Evolutionary conservation across 169 alveolate genomes (phyloP), one percentile per base, ranked within the genome.

Genomic region (Babesia bigemina): DNA sequence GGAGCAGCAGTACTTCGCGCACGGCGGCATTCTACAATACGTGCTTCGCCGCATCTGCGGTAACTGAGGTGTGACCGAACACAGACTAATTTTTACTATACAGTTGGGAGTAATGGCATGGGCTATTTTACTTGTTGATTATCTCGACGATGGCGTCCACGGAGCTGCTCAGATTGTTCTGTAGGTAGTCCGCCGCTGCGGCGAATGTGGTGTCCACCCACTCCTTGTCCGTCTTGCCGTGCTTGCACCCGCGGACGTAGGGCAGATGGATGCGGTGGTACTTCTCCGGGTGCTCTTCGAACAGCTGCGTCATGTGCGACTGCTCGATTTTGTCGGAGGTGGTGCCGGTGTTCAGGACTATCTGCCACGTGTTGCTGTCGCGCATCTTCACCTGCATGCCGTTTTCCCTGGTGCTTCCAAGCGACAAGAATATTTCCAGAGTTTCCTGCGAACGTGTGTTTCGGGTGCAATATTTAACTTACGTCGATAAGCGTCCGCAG

Each of bases 11-110:
- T 91, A 91, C 84, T 91, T 50, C 86, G 69, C 75, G 45, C 91
- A 89, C 55, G 95, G 95, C n/a, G 95, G 95, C 53, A 91, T 91
- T 52, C 56, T 91, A 19, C 94, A 86, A 44, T 91, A 91, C 53
- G 95, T 91, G 22, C 88, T 91, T 53, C 75, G 93, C 75, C 77
- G 79, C 44, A 85, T 87, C 77, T 90, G 81, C 75, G 63, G 48
- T 66, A 29, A 44, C 14, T 58, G 28, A 75, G 11, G 13, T 36
- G 26, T n/a, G 24, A 47, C 13, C 13, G n/a, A 24, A 12, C 29
- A 57, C 13, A 6, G 13, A 17, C 0, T 21, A 7, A 7, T 11
- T 49, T 6, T 17, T 70, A 10, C 16, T 11, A 29, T 24, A 49
- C 60, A 11, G 19, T 67, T 48, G 3, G 24, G 4, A 48, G 1